Conservation (phyloP, 192 early-diverging fungal species). For the Coemansia aciculifera region DNA sequence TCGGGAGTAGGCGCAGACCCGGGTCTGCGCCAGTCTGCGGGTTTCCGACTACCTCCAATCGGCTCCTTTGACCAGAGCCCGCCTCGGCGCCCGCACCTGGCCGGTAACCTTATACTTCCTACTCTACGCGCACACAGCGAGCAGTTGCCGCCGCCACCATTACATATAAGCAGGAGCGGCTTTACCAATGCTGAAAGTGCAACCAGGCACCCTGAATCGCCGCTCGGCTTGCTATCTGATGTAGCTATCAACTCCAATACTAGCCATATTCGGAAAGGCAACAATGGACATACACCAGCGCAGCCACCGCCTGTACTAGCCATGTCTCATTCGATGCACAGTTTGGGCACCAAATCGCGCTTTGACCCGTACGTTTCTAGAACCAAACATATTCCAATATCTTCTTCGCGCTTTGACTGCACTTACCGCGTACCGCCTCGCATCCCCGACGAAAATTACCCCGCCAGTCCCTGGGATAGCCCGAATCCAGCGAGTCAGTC, state of each 20-base stretch:
- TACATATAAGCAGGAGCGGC: neutral
- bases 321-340: neutral
- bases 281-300: neutral
- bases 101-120: neutral
- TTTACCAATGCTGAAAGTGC: neutral
- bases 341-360: neutral
- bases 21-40: neutral
- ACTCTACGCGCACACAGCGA: neutral
- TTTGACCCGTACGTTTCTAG: neutral
- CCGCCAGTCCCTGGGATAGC: neutral
- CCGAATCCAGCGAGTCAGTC: neutral
- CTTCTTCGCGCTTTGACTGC: constrained; percentile 18
- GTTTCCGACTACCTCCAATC: neutral
- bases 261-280: neutral
- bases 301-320: neutral
- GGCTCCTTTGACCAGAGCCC: constrained; percentile 8
- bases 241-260: constrained; percentile 1
- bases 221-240: constrained; percentile 10
- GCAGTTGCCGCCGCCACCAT: neutral
- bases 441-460: neutral
- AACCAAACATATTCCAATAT: constrained; percentile 9
- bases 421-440: constrained; percentile 10
- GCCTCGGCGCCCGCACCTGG: neutral
- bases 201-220: neutral
- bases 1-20: neutral